Base-by-base conservation (phyloP, 2,329 filamentous ascomycete genomes). In the Colletotrichum noveboracense region DNA sequence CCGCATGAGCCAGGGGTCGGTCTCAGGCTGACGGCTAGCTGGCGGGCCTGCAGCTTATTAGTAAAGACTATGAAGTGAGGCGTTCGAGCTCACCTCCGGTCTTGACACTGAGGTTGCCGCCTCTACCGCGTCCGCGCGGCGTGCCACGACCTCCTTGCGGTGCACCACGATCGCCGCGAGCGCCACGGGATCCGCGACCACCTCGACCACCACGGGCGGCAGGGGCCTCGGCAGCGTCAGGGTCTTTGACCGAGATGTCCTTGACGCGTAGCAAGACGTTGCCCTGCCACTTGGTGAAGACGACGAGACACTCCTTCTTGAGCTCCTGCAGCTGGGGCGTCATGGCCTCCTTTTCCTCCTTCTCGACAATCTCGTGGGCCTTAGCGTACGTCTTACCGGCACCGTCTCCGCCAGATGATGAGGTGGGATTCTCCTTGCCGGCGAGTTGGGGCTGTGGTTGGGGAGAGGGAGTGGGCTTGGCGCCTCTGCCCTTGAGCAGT, bases 281-380 rank as follows among this genome's bases (percentile, higher is more conserved):
- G 7, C 91, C 89, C 79, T 95, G 91, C 96, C 96, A 98, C 78
- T 95, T 93, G 74, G 94, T 92, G 81, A 96, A 98, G 81, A 93
- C 92, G 8, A 89, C 86, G 7, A 97, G 82, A 3, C 93, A 90
- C 70, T 94, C 92, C 77, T 90, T 92, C 85, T 93, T 96, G 79
- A 96, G 84, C 79, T 95, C 93, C 38, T 75, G 71, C 12, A 71
- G 70, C 66, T 70, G 64, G 38, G 60, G 70, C 38, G 81, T 76
- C 32, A 77, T 78, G n/a, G 81, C 80, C 64, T 84, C 80, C 18
- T 83, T 76, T 58, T 83, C 82, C 43, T 84, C 80, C 43, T 84
- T 83, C 21, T 82, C 79, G 28, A 80, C 77, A 28, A 80, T 79
- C n/a, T 81, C 76, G 58, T 82, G 79, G 34, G 80, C 77, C 55